Conservation (phyloP, 2,329 filamentous ascomycete genomes). For the Penicillium sp. region DNA sequence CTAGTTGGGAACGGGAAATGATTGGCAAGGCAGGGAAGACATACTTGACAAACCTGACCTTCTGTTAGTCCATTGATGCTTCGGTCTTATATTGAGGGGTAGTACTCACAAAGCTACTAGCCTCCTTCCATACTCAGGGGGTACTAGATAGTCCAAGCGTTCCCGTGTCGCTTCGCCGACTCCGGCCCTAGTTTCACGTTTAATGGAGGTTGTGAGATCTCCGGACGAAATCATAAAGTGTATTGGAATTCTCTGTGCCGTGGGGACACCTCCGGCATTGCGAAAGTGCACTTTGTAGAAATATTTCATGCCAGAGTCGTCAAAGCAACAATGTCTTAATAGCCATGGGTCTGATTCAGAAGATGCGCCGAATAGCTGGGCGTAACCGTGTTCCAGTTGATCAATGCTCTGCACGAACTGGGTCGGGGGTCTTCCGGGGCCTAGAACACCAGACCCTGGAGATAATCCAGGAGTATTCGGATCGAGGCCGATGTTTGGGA, state of each 20-base stretch:
- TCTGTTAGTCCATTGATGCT: conserved; percentile 2
- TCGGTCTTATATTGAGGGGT: background rate
- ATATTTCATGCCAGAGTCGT: conserved; percentile 35
- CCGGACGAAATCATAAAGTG: conserved; percentile 30
- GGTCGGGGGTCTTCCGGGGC: conserved; percentile 18
- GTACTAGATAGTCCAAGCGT: conserved; percentile 21
- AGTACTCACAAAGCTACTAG: conserved; percentile 23
- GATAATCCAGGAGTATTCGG: conserved; percentile 11
- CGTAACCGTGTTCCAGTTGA: conserved; percentile 29
- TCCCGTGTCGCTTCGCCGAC: conserved; percentile 15
- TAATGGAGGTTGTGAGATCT: conserved; percentile 18
- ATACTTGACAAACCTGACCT: conserved; percentile 28
- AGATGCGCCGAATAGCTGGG: conserved; percentile 33
- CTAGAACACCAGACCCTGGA: conserved; percentile 19
- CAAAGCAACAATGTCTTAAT: conserved; percentile 37
- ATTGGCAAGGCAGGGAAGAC: conserved; percentile 32
- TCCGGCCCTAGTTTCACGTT: conserved; percentile 20
- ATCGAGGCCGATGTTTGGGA: conserved; percentile 14
- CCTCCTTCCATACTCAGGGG: conserved; percentile 24
- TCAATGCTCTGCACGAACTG: conserved; percentile 32
- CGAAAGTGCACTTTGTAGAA: conserved; percentile 39
- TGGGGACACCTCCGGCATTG: conserved; percentile 40
- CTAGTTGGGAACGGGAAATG: conserved; percentile 32
- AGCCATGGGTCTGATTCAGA: conserved; percentile 39
- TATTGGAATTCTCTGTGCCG: conserved; percentile 34